These are phyloP conservation scores for Ophiostoma angusticollis DNA, from an alignment of 2,329 filamentous ascomycete genomes.

Conservation along the genomic window DNA sequence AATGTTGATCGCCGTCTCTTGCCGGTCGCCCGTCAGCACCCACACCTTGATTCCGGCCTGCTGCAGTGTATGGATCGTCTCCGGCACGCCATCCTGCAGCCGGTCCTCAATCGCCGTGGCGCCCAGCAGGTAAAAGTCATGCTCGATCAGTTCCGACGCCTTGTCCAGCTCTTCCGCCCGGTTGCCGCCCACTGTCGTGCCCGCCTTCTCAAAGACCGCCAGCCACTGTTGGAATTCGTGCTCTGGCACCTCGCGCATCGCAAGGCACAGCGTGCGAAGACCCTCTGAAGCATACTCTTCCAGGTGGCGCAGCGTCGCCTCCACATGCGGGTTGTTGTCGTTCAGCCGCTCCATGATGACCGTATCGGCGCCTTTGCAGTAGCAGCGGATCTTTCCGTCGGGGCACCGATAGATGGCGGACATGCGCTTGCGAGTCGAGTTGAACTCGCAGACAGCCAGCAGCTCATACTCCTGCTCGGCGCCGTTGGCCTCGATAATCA, in stretches of 20 bases:
- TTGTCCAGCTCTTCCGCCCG: constrained; percentile 94
- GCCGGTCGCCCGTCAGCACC: constrained; percentile 93
- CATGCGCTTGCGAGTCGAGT: constrained; percentile 95
- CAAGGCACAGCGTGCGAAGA: constrained; percentile 83
- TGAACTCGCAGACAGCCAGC: constrained; percentile 96
- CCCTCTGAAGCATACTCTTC: constrained; percentile 98
- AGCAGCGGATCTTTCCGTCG: constrained; percentile 85
- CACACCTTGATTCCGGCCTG: constrained; percentile 97
- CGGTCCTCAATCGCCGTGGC: constrained; percentile 96
- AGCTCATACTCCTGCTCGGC: constrained; percentile 73
- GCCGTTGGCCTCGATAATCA: constrained; percentile 68
- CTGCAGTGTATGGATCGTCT: constrained; percentile 95
- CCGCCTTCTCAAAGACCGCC: constrained; percentile 72
- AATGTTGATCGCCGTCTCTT: constrained; percentile 99
- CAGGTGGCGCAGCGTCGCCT: constrained; percentile 84
- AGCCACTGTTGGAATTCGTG: constrained; percentile 81
- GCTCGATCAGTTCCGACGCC: constrained; percentile 89
- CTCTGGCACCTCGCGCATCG: constrained; percentile 86
- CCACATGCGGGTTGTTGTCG: constrained; percentile 72
- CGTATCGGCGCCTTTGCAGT: constrained; percentile 94
- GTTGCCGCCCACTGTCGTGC: constrained; percentile 83
- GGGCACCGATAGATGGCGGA: constrained; percentile 94
- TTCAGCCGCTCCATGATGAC: constrained; percentile 88
- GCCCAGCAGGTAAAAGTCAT: constrained; percentile 78
- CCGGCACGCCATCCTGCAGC: constrained; percentile 90